Conservation (phyloP, 1,284 basidiomycete species). For the Rhodotorula glutinis region DNA sequence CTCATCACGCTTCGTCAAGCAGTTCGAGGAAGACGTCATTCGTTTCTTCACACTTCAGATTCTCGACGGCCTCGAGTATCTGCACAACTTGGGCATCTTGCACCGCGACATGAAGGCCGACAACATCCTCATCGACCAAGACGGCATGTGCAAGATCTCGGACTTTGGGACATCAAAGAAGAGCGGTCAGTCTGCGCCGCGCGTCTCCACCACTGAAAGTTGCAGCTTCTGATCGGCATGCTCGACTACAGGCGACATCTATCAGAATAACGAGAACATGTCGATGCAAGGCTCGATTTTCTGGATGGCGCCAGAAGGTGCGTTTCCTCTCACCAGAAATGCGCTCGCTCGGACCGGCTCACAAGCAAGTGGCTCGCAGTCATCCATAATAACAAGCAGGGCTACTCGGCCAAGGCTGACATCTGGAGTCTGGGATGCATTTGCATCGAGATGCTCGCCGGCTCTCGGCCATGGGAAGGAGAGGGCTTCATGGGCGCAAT, state of each 20-base stretch:
- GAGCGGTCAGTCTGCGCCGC: conserved; percentile 48
- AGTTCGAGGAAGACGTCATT: conserved; percentile 86
- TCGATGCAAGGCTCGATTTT: conserved; percentile 93
- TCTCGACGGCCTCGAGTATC: conserved; percentile 83
- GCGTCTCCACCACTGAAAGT: background rate
- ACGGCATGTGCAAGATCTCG: conserved; percentile 94
- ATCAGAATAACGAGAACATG: conserved; percentile 70
- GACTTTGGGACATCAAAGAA: conserved; percentile 97
- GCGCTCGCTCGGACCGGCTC: background rate
- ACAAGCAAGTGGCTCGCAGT: conserved; percentile 51
- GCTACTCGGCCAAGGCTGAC: conserved; percentile 94
- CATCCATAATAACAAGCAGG: conserved; percentile 67
- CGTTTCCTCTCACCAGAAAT: background rate
- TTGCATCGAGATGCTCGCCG: conserved; percentile 97
- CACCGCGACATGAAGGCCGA: conserved; percentile 98
- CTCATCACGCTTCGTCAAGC: conserved; percentile 42
- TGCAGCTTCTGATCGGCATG: background rate
- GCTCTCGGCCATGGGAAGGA: conserved; percentile 85
- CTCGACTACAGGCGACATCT: conserved; percentile 63
- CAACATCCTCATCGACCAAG: conserved; percentile 92
- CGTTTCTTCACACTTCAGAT: conserved; percentile 93
- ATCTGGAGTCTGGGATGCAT: conserved; percentile 99
- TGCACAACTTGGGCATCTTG: conserved; percentile 86
- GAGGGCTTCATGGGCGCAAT: conserved; percentile 88
- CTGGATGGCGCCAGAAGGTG: conserved; percentile 92